Evolutionary conservation across 805 yeast species (phyloP), one percentile per base, ranked within the genome.

Genomic region (Nakazawaea holstii): DNA sequence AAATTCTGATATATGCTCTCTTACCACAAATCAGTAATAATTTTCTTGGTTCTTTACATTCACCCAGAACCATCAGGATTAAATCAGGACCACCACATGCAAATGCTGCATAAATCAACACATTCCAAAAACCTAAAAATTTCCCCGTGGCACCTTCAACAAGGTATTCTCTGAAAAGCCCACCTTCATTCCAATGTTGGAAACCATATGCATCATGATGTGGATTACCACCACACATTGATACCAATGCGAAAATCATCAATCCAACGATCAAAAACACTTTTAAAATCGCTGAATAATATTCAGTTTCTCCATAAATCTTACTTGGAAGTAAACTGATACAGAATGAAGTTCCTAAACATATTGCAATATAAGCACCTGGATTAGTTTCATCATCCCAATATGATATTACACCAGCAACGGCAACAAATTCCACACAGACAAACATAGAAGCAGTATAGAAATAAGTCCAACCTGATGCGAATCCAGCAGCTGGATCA

Each of bases 201-300:
- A 64, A 64, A 3, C 69, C 69, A 45, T 59, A 58, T 7, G 60
- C 67, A 46, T 71, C 74, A 39, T 67, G 70, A 31, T 62, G 51
- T 8, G 80, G 80, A 50, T 72, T 72, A 26, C 79, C 79, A 15
- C 80, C 80, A 44, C 70, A 70, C 78, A 74, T 74, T 31, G 76
- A 69, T 46, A 75, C 56, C 46, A 75, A 69, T 6, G 70, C 68
- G 53, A 72, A 73, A 32, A 70, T 46, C 50, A 73, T 63, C 37
- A 73, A 65, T 2, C 78, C 78, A 10, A 71, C 55, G 29, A 71
- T 68, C 41, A 75, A 60, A 8, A 71, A 49, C 48, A 73, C 67
- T 52, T 75, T 75, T 9, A 71, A 71, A 14, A 73, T 53, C 7
- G 73, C 60, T 26, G 71, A 58, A 71, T 73, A 72, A 48, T 74